phyloP scores from a whole-genome alignment of 2,329 filamentous ascomycete genomes.

The Epichloe sp. region DNA sequence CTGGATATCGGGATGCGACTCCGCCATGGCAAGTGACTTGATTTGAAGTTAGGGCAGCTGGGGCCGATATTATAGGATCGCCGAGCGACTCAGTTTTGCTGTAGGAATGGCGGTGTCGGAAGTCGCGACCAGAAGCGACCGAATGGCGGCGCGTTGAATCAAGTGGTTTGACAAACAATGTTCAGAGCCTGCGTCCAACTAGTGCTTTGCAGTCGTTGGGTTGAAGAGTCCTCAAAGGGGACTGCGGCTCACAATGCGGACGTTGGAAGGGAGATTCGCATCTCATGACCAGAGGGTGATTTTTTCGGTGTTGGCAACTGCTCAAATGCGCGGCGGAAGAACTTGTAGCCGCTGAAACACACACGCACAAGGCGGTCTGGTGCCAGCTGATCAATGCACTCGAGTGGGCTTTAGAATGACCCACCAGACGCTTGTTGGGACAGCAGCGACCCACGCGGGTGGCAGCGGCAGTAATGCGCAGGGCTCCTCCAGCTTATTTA shows the following conservation, averaged over 20 bases:
- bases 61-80: neutral
- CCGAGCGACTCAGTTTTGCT: neutral
- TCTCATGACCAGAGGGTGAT: neutral
- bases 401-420: neutral
- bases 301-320: slow-evolving; percentile 1
- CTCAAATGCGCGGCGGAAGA: neutral
- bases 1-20: slow-evolving; percentile 28
- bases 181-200: neutral
- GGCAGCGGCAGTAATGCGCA: neutral
- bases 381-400: neutral
- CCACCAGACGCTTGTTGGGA: neutral
- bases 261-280: neutral
- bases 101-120: neutral
- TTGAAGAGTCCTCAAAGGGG: neutral
- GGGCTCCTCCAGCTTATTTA: neutral
- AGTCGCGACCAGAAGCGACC: neutral
- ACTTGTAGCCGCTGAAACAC: neutral
- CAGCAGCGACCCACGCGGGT: neutral
- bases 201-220: neutral
- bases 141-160: neutral
- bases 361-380: neutral
- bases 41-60: neutral
- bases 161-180: neutral
- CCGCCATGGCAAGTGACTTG: slow-evolving; percentile 19
- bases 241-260: neutral